Evolutionary conservation across 208 protist species (phyloP).

Genomic region (Trypanosoma avium): DNA sequence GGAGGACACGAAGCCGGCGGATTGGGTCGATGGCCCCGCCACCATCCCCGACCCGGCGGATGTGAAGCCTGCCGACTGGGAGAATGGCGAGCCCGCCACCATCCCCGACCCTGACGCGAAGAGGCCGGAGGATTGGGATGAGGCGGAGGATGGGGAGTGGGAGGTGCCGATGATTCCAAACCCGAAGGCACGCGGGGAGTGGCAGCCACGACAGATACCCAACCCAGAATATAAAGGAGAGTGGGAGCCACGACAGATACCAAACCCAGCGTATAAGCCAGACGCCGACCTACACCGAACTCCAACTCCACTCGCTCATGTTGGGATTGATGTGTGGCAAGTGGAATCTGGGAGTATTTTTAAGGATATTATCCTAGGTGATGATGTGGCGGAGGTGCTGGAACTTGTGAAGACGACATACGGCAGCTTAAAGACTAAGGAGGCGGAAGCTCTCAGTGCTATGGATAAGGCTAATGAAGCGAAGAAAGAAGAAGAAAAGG

Average conservation of each 20-base stretch:
- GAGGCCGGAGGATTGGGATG: slow-evolving; percentile 93
- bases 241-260: slow-evolving; percentile 87
- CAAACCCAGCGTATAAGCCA: slow-evolving; percentile 89
- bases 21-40: slow-evolving; percentile 85
- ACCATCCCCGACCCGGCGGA: slow-evolving; percentile 87
- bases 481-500: not conserved
- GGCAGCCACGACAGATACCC: slow-evolving; percentile 78
- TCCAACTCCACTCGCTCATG: slow-evolving; percentile 56
- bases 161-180: slow-evolving; percentile 85
- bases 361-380: slow-evolving; percentile 94
- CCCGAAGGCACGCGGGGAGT: slow-evolving; percentile 88
- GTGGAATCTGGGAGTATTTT: slow-evolving; percentile 96
- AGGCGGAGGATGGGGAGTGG: slow-evolving; percentile 89
- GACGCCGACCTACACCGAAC: slow-evolving; percentile 77
- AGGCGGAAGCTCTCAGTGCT: slow-evolving; percentile 19
- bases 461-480: slow-evolving; percentile 8
- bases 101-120: slow-evolving; percentile 90
- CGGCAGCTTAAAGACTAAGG: slow-evolving; percentile 26
- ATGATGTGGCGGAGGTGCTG: slow-evolving; percentile 86
- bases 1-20: slow-evolving; percentile 70
- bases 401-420: slow-evolving; percentile 33
- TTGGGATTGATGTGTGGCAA: slow-evolving; percentile 96
- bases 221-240: slow-evolving; percentile 96
- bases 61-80: slow-evolving; percentile 92
- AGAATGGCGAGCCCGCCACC: slow-evolving; percentile 53